Conservation (phyloP, 164 flowering plant genomes). For the Annona cherimola region DNA sequence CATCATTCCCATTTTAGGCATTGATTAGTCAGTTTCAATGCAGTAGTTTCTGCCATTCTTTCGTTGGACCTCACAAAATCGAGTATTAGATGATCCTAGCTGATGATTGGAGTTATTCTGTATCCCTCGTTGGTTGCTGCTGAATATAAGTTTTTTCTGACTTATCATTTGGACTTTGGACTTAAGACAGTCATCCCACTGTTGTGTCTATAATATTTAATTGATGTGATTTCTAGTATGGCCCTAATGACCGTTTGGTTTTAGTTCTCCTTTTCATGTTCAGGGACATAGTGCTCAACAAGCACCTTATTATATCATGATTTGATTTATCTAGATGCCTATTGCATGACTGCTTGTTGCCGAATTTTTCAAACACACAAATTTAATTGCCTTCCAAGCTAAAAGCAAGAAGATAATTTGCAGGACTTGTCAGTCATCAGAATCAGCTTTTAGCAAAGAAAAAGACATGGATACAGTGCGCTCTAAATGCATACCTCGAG, state of each 20-base stretch:
- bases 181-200: too few relatives aligned
- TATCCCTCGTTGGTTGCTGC: too few relatives aligned
- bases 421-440: slow-evolving; percentile 49
- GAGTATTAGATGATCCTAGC: background rate
- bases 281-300: background rate
- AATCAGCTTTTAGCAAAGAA: slow-evolving; percentile 41
- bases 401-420: slow-evolving; percentile 2
- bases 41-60: too few relatives aligned
- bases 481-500: slow-evolving; percentile 72
- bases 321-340: background rate
- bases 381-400: background rate
- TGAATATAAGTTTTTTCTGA: too few relatives aligned
- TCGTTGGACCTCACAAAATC: too few relatives aligned
- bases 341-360: background rate
- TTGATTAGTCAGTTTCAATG: too few relatives aligned
- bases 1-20: too few relatives aligned
- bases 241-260: background rate
- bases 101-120: background rate
- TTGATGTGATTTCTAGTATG: too few relatives aligned
- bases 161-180: too few relatives aligned
- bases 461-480: slow-evolving; percentile 34
- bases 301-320: too few relatives aligned
- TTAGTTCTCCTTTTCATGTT: background rate
- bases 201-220: too few relatives aligned
- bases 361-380: background rate